Conservation (phyloP, 805 yeast genomes). For the Lachancea waltii region DNA sequence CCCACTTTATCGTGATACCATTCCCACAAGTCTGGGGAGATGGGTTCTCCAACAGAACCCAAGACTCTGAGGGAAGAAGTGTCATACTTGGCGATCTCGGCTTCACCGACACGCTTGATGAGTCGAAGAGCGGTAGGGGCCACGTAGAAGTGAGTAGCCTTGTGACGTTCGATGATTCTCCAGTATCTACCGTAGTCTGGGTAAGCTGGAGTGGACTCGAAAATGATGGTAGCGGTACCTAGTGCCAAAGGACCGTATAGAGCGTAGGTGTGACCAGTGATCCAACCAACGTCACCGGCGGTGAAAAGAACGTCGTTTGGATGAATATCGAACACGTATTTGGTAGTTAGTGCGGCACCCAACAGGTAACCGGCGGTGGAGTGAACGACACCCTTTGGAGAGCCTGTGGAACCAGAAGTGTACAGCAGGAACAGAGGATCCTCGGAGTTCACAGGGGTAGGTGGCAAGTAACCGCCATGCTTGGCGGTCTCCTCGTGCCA, state of each 20-base stretch:
- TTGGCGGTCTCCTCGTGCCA: slow-evolving; percentile 88
- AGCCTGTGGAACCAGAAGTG: slow-evolving; percentile 97
- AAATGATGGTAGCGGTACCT: slow-evolving; percentile 89
- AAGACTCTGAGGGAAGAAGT: slow-evolving; percentile 81
- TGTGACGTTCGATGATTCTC: slow-evolving; percentile 89
- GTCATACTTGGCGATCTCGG: slow-evolving; percentile 72
- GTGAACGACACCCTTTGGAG: slow-evolving; percentile 97
- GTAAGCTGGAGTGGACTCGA: slow-evolving; percentile 97
- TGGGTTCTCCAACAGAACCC: slow-evolving; percentile 98
- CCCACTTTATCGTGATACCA: slow-evolving; percentile 96
- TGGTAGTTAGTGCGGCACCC: slow-evolving; percentile 87
- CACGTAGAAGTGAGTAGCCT: slow-evolving; percentile 92
- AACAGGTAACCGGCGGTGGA: slow-evolving; percentile 89
- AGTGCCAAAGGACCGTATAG: slow-evolving; percentile 85
- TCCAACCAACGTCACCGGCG: slow-evolving; percentile 99
- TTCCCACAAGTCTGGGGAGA: slow-evolving; percentile 96
- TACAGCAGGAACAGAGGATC: slow-evolving; percentile 93
- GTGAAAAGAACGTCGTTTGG: slow-evolving; percentile 84
- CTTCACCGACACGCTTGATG: slow-evolving; percentile 83
- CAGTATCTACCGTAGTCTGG: slow-evolving; percentile 94
- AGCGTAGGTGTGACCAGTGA: slow-evolving; percentile 95
- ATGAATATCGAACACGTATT: slow-evolving; percentile 89
- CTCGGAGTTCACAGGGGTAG: slow-evolving; percentile 80
- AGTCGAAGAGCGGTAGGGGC: slow-evolving; percentile 97
- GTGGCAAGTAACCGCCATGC: slow-evolving; percentile 80